Conservation (phyloP, 352 stramenopile species). For the Phytophthora vignae region DNA sequence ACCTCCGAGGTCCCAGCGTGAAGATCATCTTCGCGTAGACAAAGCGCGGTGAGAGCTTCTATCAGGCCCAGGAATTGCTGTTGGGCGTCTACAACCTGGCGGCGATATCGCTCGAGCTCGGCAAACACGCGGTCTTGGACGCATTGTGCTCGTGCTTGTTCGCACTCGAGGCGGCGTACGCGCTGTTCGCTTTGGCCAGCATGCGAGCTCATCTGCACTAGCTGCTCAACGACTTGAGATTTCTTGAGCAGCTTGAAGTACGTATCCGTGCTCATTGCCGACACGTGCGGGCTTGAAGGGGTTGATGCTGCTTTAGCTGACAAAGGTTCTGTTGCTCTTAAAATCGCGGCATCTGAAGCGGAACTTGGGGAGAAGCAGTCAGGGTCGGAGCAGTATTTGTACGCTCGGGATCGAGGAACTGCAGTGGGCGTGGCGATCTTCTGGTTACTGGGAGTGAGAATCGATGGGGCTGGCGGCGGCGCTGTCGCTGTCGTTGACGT, state of each 20-base stretch:
- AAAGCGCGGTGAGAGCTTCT: slow-evolving; percentile 54
- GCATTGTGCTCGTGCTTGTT: slow-evolving; percentile 56
- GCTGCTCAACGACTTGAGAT: slow-evolving; percentile 64
- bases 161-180: slow-evolving; percentile 51
- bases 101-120: slow-evolving; percentile 61
- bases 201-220: slow-evolving; percentile 53
- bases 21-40: slow-evolving; percentile 50
- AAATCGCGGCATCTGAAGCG: slow-evolving; percentile 1
- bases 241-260: slow-evolving; percentile 82
- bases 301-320: slow-evolving; percentile 7
- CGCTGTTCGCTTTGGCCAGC: slow-evolving; percentile 51
- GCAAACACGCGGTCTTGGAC: slow-evolving; percentile 60
- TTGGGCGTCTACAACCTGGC: slow-evolving; percentile 60
- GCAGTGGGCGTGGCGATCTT: slow-evolving; percentile 18
- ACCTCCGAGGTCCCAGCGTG: slow-evolving; percentile 16
- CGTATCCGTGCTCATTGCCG: slow-evolving; percentile 56
- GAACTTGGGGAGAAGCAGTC: slow-evolving; percentile 37
- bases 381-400: slow-evolving; percentile 46
- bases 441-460: slow-evolving; percentile 1
- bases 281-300: slow-evolving; percentile 10
- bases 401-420: slow-evolving; percentile 25
- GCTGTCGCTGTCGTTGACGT: background rate
- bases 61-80: slow-evolving; percentile 60
- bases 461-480: slow-evolving; percentile 20
- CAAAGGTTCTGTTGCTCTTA: slow-evolving; percentile 5